These are phyloP conservation scores for Candida maris DNA, from an alignment of 805 yeast species.

Conservation along the genomic window DNA sequence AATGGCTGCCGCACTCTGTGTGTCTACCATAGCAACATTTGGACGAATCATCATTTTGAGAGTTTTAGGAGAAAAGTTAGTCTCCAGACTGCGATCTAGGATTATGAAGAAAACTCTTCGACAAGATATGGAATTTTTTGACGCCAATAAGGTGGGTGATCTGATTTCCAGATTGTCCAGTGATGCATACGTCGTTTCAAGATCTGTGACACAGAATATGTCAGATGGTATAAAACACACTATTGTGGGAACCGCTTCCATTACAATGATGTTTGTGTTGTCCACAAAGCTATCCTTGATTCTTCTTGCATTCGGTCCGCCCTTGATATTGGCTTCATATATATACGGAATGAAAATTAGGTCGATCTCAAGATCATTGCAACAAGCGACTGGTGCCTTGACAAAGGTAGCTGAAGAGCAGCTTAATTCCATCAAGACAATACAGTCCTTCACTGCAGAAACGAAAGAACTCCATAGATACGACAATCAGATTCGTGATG, in stretches of 20 bases:
- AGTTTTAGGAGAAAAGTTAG: constrained; percentile 80
- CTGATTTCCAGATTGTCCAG: constrained; percentile 81
- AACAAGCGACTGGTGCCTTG: constrained; percentile 79
- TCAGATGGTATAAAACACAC: constrained; percentile 87
- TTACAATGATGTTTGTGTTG: constrained; percentile 86
- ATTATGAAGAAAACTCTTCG: constrained; percentile 73
- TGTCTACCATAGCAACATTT: constrained; percentile 78
- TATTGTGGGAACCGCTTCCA: constrained; percentile 77
- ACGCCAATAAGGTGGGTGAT: constrained; percentile 89
- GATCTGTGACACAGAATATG: constrained; percentile 81
- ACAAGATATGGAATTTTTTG: constrained; percentile 89
- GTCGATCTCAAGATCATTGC: constrained; percentile 69
- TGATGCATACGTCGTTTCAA: constrained; percentile 86
- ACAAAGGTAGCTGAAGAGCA: constrained; percentile 93
- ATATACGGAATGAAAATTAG: constrained; percentile 81
- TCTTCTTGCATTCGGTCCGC: constrained; percentile 79
- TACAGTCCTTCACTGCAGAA: constrained; percentile 90
- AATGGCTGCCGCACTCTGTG: constrained; percentile 57
- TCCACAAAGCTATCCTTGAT: constrained; percentile 75
- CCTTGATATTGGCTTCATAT: constrained; percentile 74
- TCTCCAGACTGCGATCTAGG: constrained; percentile 75
- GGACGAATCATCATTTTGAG: constrained; percentile 74
- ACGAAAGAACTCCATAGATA: constrained; percentile 70
- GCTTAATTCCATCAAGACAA: constrained; percentile 77
- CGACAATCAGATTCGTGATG: constrained; percentile 63